Conservation (phyloP, 2,329 filamentous ascomycete genomes). For the Pestalotiopsis sp. region DNA sequence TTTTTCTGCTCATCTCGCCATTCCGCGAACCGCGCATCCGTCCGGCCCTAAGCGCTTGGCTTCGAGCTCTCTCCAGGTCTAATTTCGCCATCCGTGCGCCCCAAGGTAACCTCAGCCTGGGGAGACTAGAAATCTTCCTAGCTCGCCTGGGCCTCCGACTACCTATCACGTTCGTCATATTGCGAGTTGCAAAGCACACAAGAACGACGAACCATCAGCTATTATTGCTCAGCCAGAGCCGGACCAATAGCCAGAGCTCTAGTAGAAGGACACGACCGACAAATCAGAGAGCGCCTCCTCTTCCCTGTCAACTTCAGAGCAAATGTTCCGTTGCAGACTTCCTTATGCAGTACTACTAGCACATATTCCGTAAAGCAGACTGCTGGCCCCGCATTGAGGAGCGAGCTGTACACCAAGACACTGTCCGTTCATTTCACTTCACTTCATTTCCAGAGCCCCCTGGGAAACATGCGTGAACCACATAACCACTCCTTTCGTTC, state of each 20-base stretch:
- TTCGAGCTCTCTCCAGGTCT: not conserved
- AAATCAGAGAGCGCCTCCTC: not conserved
- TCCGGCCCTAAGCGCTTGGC: not conserved
- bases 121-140: not conserved
- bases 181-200: not conserved
- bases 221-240: not conserved
- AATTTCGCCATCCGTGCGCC: slow-evolving; percentile 1
- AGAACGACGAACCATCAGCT: not conserved
- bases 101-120: not conserved
- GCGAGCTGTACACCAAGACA: not conserved
- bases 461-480: no score
- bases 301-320: not conserved
- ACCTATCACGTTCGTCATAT: not conserved
- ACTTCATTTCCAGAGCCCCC: not conserved
- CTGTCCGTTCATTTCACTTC: not conserved
- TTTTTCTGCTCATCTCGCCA: slow-evolving; percentile 6
- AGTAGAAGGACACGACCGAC: not conserved
- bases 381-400: not conserved
- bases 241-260: not conserved
- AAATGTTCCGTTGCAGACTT: slow-evolving; percentile 8
- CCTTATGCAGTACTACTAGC: not conserved
- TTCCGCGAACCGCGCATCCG: slow-evolving; percentile 9
- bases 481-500: not conserved
- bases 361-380: not conserved
- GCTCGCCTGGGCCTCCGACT: not conserved